Evolutionary conservation across 2,329 filamentous ascomycete genomes (phyloP), one percentile per base, ranked within the genome.

Genomic region (Stagonosporopsis cucurbitacearum): DNA sequence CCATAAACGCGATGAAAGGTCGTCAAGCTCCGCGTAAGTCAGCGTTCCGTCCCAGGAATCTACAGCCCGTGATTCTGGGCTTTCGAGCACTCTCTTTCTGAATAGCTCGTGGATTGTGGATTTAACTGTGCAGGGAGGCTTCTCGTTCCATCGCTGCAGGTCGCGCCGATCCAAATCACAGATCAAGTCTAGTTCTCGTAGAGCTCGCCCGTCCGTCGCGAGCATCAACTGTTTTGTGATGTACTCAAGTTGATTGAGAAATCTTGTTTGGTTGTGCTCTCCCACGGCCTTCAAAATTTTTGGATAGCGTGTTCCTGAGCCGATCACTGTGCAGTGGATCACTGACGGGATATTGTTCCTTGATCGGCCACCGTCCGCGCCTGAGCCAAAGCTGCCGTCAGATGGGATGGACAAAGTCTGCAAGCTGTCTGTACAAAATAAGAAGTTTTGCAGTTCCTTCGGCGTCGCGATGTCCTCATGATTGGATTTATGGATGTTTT

Each of bases 81-180:
- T 40, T 9, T 40, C 37, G 13, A 23, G 8, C 17, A 23, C 37
- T 23, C 37, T 22, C 19, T 40, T 8, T 12, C 19, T 12, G 19
- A 40, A 40, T 8, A 40, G 19, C 6, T 40, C 37, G 15, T 22
- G 37, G 13, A 23, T 9, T 9, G 25, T 35, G 13, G 25, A 50
- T 41, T 12, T 6, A 20, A 33, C 17, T 13, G 25, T 50, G 3
- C 25, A 32, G 19, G 36, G 36, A 22, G 26, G 28, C 33, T 42
- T 36, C 37, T 50, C 25, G n/a, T 50, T 50, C 46, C 46, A 50
- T 50, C 3, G 36, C 13, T 50, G 46, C 17, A 50, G 17, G 25
- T 50, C 46, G 41, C 17, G 25, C 15, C 37, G 23, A 41, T 50
- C 46, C 36, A 23, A n/a, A 25, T 35, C 36, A 33, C 36, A 41